These are phyloP conservation scores for Emmonsiellopsis sp. DNA, from an alignment of 2,329 filamentous ascomycete genomes.

Conservation along the genomic window DNA sequence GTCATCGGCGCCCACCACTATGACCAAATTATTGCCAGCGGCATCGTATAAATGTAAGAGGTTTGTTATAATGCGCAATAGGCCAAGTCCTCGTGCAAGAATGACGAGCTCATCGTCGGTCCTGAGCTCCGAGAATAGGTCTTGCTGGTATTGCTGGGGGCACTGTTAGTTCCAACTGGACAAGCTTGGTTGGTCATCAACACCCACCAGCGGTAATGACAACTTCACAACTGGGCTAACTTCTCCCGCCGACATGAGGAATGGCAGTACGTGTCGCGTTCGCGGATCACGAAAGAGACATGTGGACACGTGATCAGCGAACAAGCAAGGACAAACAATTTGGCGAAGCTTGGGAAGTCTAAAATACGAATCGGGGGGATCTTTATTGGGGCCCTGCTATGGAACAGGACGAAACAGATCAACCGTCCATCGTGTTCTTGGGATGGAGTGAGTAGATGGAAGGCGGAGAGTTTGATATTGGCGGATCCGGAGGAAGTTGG, in stretches of 20 bases:
- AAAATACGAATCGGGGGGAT: no score
- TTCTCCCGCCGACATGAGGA: slow-evolving; percentile 10
- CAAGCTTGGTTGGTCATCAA: not conserved
- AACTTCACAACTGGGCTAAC: slow-evolving; percentile 43
- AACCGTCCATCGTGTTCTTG: not conserved
- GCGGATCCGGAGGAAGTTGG: not conserved
- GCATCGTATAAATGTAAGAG: slow-evolving; percentile 95
- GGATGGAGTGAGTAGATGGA: no score
- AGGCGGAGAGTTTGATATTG: not conserved
- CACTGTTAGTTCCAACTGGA: not conserved
- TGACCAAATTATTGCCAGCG: slow-evolving; percentile 82
- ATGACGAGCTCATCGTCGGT: slow-evolving; percentile 89
- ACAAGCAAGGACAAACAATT: not conserved
- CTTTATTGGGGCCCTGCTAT: no score
- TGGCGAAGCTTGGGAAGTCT: no score
- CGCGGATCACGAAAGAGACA: slow-evolving; percentile 1
- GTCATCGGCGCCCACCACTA: slow-evolving; percentile 82
- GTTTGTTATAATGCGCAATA: slow-evolving; percentile 89
- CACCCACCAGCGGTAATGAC: slow-evolving; percentile 50
- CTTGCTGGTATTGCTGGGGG: slow-evolving; percentile 74
- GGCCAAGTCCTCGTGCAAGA: slow-evolving; percentile 81
- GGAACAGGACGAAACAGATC: not conserved
- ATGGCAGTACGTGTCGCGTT: not conserved
- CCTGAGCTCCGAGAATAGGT: slow-evolving; percentile 83
- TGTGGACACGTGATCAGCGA: slow-evolving; percentile 3